Evolutionary conservation across 352 stramenopile species (phyloP).

Genomic region (Globisporangium radiosum): DNA sequence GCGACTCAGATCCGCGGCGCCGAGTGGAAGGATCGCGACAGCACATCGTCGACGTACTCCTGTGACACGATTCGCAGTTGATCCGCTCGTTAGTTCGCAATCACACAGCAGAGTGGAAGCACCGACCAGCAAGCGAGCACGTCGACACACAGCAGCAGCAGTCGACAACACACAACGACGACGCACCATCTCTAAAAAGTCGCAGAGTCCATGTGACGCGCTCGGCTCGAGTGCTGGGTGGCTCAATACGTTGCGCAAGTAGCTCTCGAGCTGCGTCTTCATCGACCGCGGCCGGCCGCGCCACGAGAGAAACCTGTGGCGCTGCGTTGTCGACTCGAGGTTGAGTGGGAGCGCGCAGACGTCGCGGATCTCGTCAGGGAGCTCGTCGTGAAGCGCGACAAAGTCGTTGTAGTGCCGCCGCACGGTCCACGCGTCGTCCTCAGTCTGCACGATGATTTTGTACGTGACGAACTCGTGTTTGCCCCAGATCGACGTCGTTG

Average conservation of each 20-base stretch:
- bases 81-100: not conserved
- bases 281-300: slow-evolving; percentile 46
- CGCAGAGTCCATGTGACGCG: slow-evolving; percentile 50
- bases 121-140: not conserved
- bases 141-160: too few species aligned
- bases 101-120: not conserved
- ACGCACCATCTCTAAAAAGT: slow-evolving; percentile 69
- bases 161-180: not conserved
- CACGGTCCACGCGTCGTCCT: slow-evolving; percentile 64
- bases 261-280: slow-evolving; percentile 62
- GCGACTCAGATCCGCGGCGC: slow-evolving; percentile 17
- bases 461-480: slow-evolving; percentile 69
- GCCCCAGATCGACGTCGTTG: slow-evolving; percentile 61
- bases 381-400: slow-evolving; percentile 46
- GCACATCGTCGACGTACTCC: slow-evolving; percentile 55
- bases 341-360: slow-evolving; percentile 43
- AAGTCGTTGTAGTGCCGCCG: slow-evolving; percentile 66
- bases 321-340: slow-evolving; percentile 1
- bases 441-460: slow-evolving; percentile 66
- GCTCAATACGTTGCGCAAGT: slow-evolving; percentile 45
- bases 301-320: slow-evolving; percentile 50
- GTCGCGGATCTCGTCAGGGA: slow-evolving; percentile 37
- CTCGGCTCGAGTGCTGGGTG: slow-evolving; percentile 45
- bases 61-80: slow-evolving; percentile 8
- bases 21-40: slow-evolving; percentile 39